phyloP scores from a whole-genome alignment of 805 yeast species.

The Torulaspora quercuum region DNA sequence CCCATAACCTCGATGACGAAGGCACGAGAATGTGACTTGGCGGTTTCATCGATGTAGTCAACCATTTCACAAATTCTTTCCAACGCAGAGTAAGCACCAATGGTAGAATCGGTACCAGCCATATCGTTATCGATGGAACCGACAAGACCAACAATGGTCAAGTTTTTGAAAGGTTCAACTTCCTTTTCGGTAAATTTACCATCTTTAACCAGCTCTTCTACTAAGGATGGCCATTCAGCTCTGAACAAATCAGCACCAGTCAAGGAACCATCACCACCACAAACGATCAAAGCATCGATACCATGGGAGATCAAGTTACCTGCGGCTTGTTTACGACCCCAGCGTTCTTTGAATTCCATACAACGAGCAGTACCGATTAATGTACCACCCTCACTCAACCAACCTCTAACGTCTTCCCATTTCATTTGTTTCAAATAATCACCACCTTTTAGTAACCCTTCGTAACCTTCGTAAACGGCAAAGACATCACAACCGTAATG shows the following conservation, averaged over 20 bases:
- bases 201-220: slow-evolving; percentile 61
- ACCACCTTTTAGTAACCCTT: slow-evolving; percentile 89
- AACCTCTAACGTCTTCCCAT: slow-evolving; percentile 96
- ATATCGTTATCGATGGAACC: slow-evolving; percentile 98
- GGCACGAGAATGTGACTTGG: slow-evolving; percentile 94
- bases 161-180: slow-evolving; percentile 58
- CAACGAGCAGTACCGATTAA: slow-evolving; percentile 95
- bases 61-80: slow-evolving; percentile 91
- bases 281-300: slow-evolving; percentile 89
- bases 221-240: slow-evolving; percentile 87
- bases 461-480: slow-evolving; percentile 92
- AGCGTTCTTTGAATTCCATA: slow-evolving; percentile 75
- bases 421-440: slow-evolving; percentile 67
- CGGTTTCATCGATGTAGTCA: slow-evolving; percentile 96
- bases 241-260: slow-evolving; percentile 97
- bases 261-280: slow-evolving; percentile 98
- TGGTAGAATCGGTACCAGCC: slow-evolving; percentile 95
- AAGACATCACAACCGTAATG: slow-evolving; percentile 83
- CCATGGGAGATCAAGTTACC: slow-evolving; percentile 81
- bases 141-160: slow-evolving; percentile 89
- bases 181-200: slow-evolving; percentile 57
- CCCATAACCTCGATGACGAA: slow-evolving; percentile 99
- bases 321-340: slow-evolving; percentile 81
- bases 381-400: slow-evolving; percentile 91
- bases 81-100: slow-evolving; percentile 92